Percentiles rank a stretch among this genome's conserved stretches.
Conservation (phyloP, 83 land plant genomes). For the Thuja plicata region DNA sequence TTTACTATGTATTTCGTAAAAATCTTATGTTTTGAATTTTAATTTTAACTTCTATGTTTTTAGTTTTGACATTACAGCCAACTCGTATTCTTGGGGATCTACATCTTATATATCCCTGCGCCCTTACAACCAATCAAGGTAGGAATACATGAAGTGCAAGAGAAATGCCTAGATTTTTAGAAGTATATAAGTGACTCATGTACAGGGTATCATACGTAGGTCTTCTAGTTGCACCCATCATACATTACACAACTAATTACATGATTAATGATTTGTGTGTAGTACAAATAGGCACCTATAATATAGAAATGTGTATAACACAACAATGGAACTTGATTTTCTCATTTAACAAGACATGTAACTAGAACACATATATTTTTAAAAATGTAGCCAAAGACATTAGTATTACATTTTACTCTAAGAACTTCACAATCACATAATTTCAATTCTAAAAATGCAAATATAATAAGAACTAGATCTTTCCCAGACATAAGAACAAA, state of each 20-base stretch:
- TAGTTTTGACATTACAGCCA: too few species aligned
- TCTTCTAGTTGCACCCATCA: background rate
- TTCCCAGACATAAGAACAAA: background rate
- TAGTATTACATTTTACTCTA: background rate
- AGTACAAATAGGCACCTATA: background rate
- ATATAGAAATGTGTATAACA: too few species aligned
- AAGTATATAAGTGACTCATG: background rate
- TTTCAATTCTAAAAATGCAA: too few species aligned
- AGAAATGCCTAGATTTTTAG: background rate
- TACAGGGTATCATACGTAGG: background rate
- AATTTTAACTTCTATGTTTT: too few species aligned
- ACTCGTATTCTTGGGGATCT: too few species aligned
- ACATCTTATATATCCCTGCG: too few species aligned
- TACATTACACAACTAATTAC: background rate
- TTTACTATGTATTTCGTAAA: too few species aligned
- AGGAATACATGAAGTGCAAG: background rate
- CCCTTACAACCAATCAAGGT: too few species aligned
- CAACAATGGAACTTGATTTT: background rate
- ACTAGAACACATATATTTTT: too few species aligned
- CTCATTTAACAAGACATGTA: too few species aligned
- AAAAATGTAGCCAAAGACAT: background rate
- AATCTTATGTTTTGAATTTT: too few species aligned
- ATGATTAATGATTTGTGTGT: background rate
- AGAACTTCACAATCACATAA: background rate
- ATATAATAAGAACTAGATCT: too few species aligned